Conservation (phyloP, 225 moss, liverwort and hornwort genomes). For the Ulota crispa region DNA sequence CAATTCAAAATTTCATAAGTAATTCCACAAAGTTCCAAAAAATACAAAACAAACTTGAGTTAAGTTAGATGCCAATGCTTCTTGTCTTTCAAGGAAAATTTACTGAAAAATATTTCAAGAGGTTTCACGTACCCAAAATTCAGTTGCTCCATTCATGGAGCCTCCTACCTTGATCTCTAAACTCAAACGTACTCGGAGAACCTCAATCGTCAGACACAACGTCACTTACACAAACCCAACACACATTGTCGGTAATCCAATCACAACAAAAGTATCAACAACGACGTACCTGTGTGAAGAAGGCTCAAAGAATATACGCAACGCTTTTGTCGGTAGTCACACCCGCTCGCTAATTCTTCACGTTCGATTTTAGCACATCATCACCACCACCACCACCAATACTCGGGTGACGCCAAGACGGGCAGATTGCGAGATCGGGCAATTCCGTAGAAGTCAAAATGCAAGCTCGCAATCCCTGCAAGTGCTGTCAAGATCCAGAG, state of each 20-base stretch:
- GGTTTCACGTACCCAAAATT: too few species aligned
- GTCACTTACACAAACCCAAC: background rate
- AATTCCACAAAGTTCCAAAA: too few species aligned
- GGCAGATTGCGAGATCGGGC: constrained; percentile 2
- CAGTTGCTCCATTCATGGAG: too few species aligned
- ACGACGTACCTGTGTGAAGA: background rate
- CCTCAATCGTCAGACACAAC: background rate
- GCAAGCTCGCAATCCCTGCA: background rate
- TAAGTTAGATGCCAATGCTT: too few species aligned
- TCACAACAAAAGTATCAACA: background rate
- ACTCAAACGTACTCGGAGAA: background rate
- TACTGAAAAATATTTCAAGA: too few species aligned
- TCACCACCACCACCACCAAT: background rate
- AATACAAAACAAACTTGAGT: too few species aligned
- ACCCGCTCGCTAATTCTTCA: background rate
- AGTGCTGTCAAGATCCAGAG: background rate
- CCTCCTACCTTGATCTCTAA: too few species aligned
- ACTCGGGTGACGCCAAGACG: background rate
- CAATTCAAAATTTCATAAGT: too few species aligned
- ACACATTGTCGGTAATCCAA: constrained; percentile 9
- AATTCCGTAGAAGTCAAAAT: constrained; percentile 9
- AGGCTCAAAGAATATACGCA: background rate
- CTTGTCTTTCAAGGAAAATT: too few species aligned
- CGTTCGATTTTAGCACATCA: background rate
- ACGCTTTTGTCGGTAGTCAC: constrained; percentile 5